phyloP scores from a whole-genome alignment of 352 stramenopile genomes.

The Blastocystis sp. region DNA sequence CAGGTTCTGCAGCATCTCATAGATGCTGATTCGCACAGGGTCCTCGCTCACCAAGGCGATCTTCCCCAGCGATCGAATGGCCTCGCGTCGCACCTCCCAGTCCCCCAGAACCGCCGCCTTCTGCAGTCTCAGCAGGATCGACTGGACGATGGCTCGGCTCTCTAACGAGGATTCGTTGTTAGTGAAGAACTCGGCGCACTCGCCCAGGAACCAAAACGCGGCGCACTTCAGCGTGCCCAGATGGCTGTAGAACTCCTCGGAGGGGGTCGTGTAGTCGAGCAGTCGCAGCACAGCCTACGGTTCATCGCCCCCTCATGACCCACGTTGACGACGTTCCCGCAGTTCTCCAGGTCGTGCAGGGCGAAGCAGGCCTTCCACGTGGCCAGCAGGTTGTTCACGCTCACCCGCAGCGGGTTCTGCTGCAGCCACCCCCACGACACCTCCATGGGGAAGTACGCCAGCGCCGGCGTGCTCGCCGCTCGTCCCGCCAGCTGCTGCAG shows the following conservation, averaged over 20 bases:
- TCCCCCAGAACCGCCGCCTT: constrained; percentile 50
- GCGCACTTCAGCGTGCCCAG: constrained; percentile 5
- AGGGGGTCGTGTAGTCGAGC: constrained; percentile 1
- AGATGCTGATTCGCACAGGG: constrained; percentile 17
- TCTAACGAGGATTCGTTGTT: background rate
- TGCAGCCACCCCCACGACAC: constrained; percentile 26
- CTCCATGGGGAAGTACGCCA: constrained; percentile 28
- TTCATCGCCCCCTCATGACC: background rate
- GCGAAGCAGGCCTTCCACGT: constrained; percentile 29
- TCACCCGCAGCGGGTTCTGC: background rate
- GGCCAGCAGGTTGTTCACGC: background rate
- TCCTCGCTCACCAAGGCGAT: constrained; percentile 51
- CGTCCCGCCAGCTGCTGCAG: background rate
- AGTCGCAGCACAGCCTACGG: constrained; percentile 2
- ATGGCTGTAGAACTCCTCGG: background rate
- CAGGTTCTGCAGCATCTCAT: constrained; percentile 56
- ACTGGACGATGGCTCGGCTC: background rate
- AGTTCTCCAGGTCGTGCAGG: background rate
- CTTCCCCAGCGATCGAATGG: constrained; percentile 43
- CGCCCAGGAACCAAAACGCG: constrained; percentile 47
- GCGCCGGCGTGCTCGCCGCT: background rate
- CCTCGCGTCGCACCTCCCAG: constrained; percentile 36
- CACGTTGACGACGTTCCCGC: background rate
- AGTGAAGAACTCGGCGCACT: constrained; percentile 11
- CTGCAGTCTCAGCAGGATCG: constrained; percentile 24